Base-by-base conservation (phyloP, 768 basidiomycete genomes). In the Tephrocybe sp. region DNA sequence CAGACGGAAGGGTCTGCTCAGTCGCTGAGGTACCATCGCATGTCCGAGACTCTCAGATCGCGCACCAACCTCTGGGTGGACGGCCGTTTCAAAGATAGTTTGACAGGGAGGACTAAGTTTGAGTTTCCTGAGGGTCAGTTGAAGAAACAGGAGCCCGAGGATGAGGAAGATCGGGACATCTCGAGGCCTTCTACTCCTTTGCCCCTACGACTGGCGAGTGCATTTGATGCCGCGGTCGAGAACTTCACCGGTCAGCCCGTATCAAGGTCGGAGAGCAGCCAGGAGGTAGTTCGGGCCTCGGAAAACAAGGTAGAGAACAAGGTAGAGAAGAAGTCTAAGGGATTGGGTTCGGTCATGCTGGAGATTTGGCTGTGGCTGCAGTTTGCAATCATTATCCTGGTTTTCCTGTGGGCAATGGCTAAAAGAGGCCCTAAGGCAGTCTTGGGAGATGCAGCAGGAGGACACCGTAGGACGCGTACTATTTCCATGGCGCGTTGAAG, bases 301-400 rank as follows among this genome's bases (percentile, higher is more conserved):
- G 46, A 45, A 12, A 50, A 57, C 24, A 48, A 52, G 18, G 54
- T 49, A 11, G 53, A 58, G 13, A 50, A 57, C 24, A 48, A 52
- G 18, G 54, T 49, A 11, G 53, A 58, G 19, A 55, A 54, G 49
- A 62, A 54, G 52, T 58, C 58, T 29, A 57, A 29, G 30, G 55
- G 60, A 42, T 49, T 70, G n/a, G 68, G 63, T 6, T 62, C 63
- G 33, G 66, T 86, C 42, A 63, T 91, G 55, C 58, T 92, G 42
- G 86, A 90, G 67, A 62, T 88, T 18, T 92, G 91, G 91, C 65
- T 92, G 54, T 90, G 89, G 88, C 63, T 91, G 51, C 91, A 93
- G 65, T 91, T 92, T 60, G 71, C 64, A 7, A 73, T 91, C 52
- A 81, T 93, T 54, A 74, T 91, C 25, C 47, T 84, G 34, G 82